A percentile compares a stretch with the other conserved stretches of the same genome.
Conservation (phyloP, 2,329 filamentous ascomycete species). For the Thielaviopsis ethacetica region DNA sequence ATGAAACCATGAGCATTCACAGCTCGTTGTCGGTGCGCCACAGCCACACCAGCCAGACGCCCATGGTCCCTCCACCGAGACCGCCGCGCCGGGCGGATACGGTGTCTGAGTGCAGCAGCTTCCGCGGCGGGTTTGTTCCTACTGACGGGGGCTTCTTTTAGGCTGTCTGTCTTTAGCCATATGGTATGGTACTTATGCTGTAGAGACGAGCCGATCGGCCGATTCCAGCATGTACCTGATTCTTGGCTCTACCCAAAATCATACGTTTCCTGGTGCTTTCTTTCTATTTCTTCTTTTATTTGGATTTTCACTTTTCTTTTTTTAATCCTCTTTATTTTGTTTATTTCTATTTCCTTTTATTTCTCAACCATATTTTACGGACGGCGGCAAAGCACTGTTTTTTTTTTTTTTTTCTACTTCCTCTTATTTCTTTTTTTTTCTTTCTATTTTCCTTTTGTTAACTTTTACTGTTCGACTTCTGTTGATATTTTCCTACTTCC, state of each 20-base stretch:
- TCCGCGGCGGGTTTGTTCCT: slow-evolving; percentile 1
- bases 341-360: background rate
- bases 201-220: background rate
- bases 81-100: slow-evolving; percentile 6
- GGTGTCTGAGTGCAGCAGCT: background rate
- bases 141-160: slow-evolving; percentile 9
- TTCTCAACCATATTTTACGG: background rate
- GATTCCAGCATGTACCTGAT: background rate
- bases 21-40: background rate
- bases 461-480: background rate
- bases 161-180: background rate
- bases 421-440: slow-evolving; percentile 2
- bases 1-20: background rate
- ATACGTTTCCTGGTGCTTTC: background rate
- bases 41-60: background rate
- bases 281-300: slow-evolving; percentile 1
- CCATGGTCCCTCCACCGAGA: slow-evolving; percentile 7
- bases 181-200: background rate
- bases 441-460: slow-evolving; percentile 17
- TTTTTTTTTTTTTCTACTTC: background rate
- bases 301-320: background rate
- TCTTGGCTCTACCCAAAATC: background rate
- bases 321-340: background rate
- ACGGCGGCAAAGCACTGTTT: slow-evolving; percentile 11
- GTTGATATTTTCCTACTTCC: background rate